These are phyloP conservation scores for Podospora anserina DNA, from an alignment of 495 filamentous ascomycete species.

Conservation along the genomic window DNA sequence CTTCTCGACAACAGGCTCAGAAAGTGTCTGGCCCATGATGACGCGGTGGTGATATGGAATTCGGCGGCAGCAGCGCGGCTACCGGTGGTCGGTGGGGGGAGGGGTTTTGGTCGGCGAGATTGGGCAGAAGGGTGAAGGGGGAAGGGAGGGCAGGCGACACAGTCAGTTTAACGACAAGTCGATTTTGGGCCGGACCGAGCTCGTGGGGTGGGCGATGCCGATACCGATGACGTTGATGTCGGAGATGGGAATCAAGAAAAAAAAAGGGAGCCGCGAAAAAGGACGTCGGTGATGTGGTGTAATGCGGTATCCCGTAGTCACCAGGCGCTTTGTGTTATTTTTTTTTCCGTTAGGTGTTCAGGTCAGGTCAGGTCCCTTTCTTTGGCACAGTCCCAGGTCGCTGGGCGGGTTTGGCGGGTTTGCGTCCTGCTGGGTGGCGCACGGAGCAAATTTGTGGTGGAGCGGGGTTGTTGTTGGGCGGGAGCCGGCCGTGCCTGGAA, in stretches of 20 bases:
- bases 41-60: constrained; percentile 21
- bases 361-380: constrained; percentile 14
- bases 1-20: constrained; percentile 98
- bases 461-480: constrained; percentile 26
- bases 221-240: background rate
- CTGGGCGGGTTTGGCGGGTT: constrained; percentile 18
- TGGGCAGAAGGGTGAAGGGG: constrained; percentile 18
- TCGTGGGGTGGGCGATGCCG: constrained; percentile 14
- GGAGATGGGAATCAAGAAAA: background rate
- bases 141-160: background rate
- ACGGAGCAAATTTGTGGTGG: constrained; percentile 29
- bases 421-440: constrained; percentile 23
- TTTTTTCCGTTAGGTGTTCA: constrained; percentile 1
- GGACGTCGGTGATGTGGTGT: constrained; percentile 2
- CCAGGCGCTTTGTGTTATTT: background rate
- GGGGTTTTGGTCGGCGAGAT: constrained; percentile 23
- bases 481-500: constrained; percentile 9
- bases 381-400: constrained; percentile 16
- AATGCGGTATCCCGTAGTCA: background rate
- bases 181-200: constrained; percentile 1
- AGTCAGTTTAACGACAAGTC: constrained; percentile 1
- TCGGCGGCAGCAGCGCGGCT: constrained; percentile 28
- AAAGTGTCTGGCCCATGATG: constrained; percentile 97
- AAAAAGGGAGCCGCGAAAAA: constrained; percentile 12
- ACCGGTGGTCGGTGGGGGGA: constrained; percentile 22